These are phyloP conservation scores for Heliosperma pusillum DNA, from an alignment of 148 eudicot species.

Conservation along the genomic window DNA sequence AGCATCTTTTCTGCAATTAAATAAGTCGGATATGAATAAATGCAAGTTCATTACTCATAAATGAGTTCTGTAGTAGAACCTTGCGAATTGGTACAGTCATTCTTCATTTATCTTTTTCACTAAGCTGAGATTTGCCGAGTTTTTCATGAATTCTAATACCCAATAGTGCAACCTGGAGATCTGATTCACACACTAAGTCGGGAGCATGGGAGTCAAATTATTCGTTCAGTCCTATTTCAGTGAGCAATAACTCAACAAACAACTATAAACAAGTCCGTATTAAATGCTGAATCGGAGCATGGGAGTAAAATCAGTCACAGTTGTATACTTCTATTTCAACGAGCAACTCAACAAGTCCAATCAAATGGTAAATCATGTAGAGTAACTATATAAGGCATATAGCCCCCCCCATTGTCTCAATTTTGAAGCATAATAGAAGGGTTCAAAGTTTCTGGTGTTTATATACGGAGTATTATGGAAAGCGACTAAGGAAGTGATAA, in stretches of 20 bases:
- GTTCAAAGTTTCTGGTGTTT: too few species aligned
- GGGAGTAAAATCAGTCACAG: too few species aligned
- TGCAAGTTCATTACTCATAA: too few species aligned
- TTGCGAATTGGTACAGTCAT: not conserved
- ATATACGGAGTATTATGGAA: too few species aligned
- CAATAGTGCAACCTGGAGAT: too few species aligned
- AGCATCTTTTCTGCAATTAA: constrained; percentile 30
- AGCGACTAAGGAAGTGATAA: too few species aligned
- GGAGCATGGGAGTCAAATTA: not conserved
- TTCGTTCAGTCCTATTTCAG: not conserved
- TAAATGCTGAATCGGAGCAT: too few species aligned
- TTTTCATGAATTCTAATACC: too few species aligned
- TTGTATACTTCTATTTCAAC: too few species aligned
- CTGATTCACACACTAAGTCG: not conserved
- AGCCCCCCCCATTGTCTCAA: too few species aligned
- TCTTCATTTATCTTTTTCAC: not conserved
- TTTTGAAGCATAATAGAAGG: too few species aligned
- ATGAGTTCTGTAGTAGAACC: not conserved
- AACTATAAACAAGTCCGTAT: not conserved
- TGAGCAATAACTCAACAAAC: not conserved
- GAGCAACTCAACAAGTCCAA: too few species aligned
- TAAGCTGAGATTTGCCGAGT: not conserved
- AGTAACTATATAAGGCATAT: not conserved
- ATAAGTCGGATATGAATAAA: not conserved
- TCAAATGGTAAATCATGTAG: not conserved